Evolutionary conservation across 2,329 filamentous ascomycete genomes (phyloP).

Genomic region (Raffaelea arxii): DNA sequence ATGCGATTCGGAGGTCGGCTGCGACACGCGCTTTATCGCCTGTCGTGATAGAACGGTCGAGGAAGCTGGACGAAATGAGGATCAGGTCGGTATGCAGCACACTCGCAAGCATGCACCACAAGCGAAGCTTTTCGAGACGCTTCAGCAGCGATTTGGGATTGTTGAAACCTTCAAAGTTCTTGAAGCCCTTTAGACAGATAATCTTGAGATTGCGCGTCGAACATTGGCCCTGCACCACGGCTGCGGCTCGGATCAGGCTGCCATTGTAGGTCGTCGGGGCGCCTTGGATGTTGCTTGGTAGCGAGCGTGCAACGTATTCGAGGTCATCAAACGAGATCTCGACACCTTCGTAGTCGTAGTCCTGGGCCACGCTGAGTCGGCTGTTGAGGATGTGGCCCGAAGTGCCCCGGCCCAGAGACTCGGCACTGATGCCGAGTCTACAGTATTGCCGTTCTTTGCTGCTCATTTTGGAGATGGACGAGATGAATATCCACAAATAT

Average conservation of each 20-base stretch:
- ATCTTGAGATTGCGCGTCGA: conserved; percentile 32
- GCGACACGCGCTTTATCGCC: conserved; percentile 14
- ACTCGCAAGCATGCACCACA: conserved; percentile 49
- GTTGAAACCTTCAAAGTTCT: conserved; percentile 51
- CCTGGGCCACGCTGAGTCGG: conserved; percentile 7
- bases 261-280: neutral
- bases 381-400: conserved; percentile 10
- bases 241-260: conserved; percentile 31
- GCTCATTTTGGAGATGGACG: too few relatives aligned
- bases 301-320: conserved; percentile 32
- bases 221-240: conserved; percentile 34
- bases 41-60: too few relatives aligned
- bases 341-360: conserved; percentile 39
- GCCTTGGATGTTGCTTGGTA: conserved; percentile 6
- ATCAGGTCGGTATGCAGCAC: conserved; percentile 51
- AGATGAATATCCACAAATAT: too few relatives aligned
- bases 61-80: conserved; percentile 51
- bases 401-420: conserved; percentile 10
- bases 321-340: conserved; percentile 57
- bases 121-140: conserved; percentile 42
- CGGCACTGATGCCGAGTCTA: conserved; percentile 11
- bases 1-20: conserved; percentile 41
- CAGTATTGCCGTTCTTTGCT: too few relatives aligned
- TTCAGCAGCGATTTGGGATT: conserved; percentile 36
- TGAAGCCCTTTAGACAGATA: conserved; percentile 52